These are phyloP conservation scores for Gymnopilus junonius DNA, from an alignment of 768 basidiomycete genomes.

Conservation along the genomic window DNA sequence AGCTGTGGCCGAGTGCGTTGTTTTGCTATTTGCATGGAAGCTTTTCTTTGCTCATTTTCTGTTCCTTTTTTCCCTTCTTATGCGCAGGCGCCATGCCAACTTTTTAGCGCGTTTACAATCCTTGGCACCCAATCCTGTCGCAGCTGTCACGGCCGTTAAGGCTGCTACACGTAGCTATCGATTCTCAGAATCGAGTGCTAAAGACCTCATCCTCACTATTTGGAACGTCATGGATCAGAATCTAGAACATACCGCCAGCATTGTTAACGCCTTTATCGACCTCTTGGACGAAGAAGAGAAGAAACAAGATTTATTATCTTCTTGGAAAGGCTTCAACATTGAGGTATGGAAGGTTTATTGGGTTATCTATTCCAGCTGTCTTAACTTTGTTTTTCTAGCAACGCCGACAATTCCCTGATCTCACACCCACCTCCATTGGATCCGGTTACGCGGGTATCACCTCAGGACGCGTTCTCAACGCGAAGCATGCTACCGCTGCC, in stretches of 20 bases:
- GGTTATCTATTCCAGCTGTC: background rate
- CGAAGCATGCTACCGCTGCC: slow-evolving; percentile 72
- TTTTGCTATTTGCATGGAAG: background rate
- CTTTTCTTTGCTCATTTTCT: too few relatives aligned
- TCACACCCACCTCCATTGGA: slow-evolving; percentile 60
- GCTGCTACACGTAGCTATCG: slow-evolving; percentile 82
- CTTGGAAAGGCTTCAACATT: slow-evolving; percentile 84
- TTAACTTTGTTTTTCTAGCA: slow-evolving; percentile 50
- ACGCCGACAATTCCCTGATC: slow-evolving; percentile 84
- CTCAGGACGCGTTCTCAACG: slow-evolving; percentile 82
- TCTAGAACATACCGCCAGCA: slow-evolving; percentile 74
- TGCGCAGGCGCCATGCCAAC: slow-evolving; percentile 62
- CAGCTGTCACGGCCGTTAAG: slow-evolving; percentile 64
- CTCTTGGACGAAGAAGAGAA: slow-evolving; percentile 86
- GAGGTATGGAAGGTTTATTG: slow-evolving; percentile 54
- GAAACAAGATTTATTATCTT: slow-evolving; percentile 69
- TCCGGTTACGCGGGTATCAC: slow-evolving; percentile 80
- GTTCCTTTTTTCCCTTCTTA: background rate
- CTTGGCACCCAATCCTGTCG: slow-evolving; percentile 59
- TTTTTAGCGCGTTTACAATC: slow-evolving; percentile 68
- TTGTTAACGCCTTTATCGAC: slow-evolving; percentile 76
- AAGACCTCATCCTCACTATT: slow-evolving; percentile 87
- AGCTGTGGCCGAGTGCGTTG: slow-evolving; percentile 54
- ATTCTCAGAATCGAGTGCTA: slow-evolving; percentile 74
- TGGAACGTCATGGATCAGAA: slow-evolving; percentile 63